Conservation (phyloP, 1,139 yeast species). For the Groenewaldozyma sp. region DNA sequence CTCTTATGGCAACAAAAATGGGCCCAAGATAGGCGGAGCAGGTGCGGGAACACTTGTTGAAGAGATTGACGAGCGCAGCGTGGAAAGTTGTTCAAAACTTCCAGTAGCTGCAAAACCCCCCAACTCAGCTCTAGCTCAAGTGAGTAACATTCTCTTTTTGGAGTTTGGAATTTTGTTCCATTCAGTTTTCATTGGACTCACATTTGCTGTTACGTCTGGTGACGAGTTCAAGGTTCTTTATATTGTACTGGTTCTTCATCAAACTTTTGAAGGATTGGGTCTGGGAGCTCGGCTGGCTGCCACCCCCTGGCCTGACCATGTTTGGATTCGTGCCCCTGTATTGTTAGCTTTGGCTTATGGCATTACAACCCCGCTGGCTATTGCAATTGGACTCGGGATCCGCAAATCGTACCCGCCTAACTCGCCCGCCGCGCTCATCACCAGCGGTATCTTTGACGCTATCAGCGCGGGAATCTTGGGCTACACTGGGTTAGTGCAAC, state of each 20-base stretch:
- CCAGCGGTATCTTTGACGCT: conserved; percentile 74
- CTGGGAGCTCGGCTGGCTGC: conserved; percentile 78
- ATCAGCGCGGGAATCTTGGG: conserved; percentile 78
- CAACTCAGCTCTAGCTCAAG: too few species aligned
- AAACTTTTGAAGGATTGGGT: conserved; percentile 88
- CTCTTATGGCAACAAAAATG: neutral
- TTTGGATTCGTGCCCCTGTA: conserved; percentile 35
- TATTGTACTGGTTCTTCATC: conserved; percentile 80
- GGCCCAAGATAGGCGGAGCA: neutral
- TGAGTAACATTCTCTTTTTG: conserved; percentile 49
- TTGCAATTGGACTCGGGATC: conserved; percentile 81
- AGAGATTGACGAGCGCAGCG: neutral
- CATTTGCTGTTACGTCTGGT: conserved; percentile 63
- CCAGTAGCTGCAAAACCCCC: conserved; percentile 3
- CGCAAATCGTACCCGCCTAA: conserved; percentile 50
- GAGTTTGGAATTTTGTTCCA: conserved; percentile 80
- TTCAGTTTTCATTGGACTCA: conserved; percentile 68
- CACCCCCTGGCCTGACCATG: conserved; percentile 59
- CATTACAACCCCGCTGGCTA: conserved; percentile 73
- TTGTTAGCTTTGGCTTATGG: conserved; percentile 50
- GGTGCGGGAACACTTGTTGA: neutral
- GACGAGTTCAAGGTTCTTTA: conserved; percentile 70
- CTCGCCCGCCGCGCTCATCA: conserved; percentile 55
- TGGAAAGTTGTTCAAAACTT: neutral
- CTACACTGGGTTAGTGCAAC: conserved; percentile 79